Conservation (phyloP, 345 rosid species). For the Zanthoxylum bungeanum region DNA sequence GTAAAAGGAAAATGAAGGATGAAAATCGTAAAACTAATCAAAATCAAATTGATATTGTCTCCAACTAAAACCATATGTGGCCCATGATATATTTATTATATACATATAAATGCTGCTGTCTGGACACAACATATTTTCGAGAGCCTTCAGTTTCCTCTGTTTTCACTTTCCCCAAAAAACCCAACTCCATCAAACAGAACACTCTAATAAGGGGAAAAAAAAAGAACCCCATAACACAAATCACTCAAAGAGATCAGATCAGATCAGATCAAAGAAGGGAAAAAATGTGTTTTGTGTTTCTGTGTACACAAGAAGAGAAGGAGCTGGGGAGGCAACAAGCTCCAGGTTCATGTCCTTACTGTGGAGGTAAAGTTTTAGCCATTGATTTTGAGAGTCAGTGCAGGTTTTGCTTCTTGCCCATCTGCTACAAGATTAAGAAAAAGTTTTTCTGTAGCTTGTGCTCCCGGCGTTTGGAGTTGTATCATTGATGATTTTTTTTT, state of each 20-base stretch:
- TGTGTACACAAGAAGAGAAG: slow-evolving; percentile 52
- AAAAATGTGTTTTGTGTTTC: slow-evolving; percentile 53
- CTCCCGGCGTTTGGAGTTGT: slow-evolving; percentile 45
- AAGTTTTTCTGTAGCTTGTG: slow-evolving; percentile 63
- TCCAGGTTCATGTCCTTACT: slow-evolving; percentile 73
- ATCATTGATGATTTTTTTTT: slow-evolving; percentile 11
- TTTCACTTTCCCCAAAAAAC: not conserved
- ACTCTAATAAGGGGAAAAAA: not conserved
- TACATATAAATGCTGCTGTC: not conserved
- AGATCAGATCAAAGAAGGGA: not conserved
- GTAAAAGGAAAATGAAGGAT: too few species aligned
- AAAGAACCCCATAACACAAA: not conserved
- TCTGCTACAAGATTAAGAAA: slow-evolving; percentile 60
- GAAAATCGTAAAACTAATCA: too few species aligned
- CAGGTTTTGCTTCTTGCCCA: slow-evolving; percentile 79
- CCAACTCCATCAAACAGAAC: not conserved
- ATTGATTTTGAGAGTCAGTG: slow-evolving; percentile 63
- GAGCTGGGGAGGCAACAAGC: slow-evolving; percentile 76
- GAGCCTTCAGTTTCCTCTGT: not conserved
- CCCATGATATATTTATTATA: too few species aligned
- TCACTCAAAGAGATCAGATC: not conserved
- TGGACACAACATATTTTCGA: not conserved
- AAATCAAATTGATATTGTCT: not conserved
- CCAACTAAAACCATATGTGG: not conserved
- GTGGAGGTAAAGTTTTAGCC: slow-evolving; percentile 74